Base-by-base conservation (phyloP, 768 basidiomycete genomes). In the Dioszegia hungarica region DNA sequence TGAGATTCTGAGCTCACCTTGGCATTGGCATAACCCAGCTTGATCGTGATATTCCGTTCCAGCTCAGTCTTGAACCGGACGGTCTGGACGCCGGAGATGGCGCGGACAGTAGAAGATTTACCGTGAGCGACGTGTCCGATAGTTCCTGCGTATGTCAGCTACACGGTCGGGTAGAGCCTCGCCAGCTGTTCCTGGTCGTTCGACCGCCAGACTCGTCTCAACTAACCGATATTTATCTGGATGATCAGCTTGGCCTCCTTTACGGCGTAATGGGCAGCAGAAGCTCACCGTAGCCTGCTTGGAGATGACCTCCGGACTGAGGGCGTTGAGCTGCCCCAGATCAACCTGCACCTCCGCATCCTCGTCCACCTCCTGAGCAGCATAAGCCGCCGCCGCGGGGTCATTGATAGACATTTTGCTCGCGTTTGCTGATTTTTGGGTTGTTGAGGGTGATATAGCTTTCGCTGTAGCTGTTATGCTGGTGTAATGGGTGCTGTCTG, bases 21-120 rank as follows among this genome's bases (percentile, higher is more conserved):
- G 39, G 95, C 95, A 68, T 99, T 99, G 43, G 95, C 95, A 75
- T 98, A 99, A 59, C 95, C 95, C 44, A 99, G 83, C 80, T 99
- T 97, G 80, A 99, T 99, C 20, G 94, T 99, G 69, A 98, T 99
- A 79, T 99, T 99, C 61, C 94, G 82, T 59, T 98, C 95, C 55
- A 98, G 84, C 78, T 99, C 95, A 78, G 97, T 98, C 82, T 99
- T 99, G 79, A 99, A 98, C 67, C 94, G 84, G 44, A 98, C 95
- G 17, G 95, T 98, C 84, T 89, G 88, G 17, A 97, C 94, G 6
- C 95, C 93, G 10, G 94, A 97, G 74, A 99, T 98, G 28, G 95
- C 95, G 79, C 97, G 93, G 57, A 98, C 94, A 54, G 97, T 92
- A 17, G 72, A 74, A 24, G 72, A 74, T 66, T 75, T 75, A 57